A percentile compares a stretch with the other conserved stretches of the same genome.
Evolutionary conservation across 2,329 filamentous ascomycete species (phyloP).

Genomic region (Colletotrichum gloeosporioides): DNA sequence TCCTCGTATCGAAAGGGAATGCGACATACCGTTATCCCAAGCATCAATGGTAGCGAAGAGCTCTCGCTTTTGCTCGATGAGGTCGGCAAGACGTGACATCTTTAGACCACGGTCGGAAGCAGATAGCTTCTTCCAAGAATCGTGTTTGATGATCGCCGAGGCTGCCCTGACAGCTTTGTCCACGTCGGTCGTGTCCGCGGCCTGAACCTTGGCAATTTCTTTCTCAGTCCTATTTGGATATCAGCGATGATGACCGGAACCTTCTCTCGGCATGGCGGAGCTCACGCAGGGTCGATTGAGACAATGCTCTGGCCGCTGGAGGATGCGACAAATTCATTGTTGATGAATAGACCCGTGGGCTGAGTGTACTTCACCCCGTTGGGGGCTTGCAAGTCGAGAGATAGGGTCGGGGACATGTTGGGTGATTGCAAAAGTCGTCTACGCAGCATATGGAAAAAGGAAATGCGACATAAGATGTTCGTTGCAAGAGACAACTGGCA

Average conservation of each 20-base stretch:
- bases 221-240: background rate
- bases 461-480: background rate
- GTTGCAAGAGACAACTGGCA: background rate
- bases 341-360: constrained; percentile 76
- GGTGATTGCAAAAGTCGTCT: background rate
- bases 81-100: constrained; percentile 72
- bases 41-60: constrained; percentile 65
- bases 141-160: constrained; percentile 36
- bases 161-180: background rate
- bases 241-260: background rate
- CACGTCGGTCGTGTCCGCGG: background rate
- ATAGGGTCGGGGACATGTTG: constrained; percentile 14
- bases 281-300: constrained; percentile 60
- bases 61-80: constrained; percentile 69
- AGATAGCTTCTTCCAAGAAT: constrained; percentile 72
- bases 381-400: constrained; percentile 67
- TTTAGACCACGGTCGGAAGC: constrained; percentile 66
- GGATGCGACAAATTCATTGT: constrained; percentile 74
- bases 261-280: background rate
- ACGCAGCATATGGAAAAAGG: background rate
- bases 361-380: constrained; percentile 73
- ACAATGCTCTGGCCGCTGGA: constrained; percentile 60
- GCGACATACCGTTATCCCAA: constrained; percentile 61
- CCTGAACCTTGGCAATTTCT: background rate
- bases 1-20: background rate